phyloP scores from a whole-genome alignment of 768 basidiomycete species.

The Suillus cothurnatus region DNA sequence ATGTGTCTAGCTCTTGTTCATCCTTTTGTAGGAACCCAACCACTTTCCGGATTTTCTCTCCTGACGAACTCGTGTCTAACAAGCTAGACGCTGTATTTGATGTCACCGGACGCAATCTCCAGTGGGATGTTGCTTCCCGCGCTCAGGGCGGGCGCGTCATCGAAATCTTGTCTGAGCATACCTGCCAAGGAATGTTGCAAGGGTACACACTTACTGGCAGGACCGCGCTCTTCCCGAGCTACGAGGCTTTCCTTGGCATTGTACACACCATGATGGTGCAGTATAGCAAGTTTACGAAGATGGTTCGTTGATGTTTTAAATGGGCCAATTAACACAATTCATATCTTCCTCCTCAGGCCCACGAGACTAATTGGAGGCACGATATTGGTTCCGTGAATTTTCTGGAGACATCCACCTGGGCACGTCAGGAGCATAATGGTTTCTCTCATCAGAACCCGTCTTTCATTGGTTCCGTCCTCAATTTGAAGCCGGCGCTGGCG shows the following conservation, averaged over 20 bases:
- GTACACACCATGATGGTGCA: constrained; percentile 89
- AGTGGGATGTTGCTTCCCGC: constrained; percentile 76
- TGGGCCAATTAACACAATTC: neutral
- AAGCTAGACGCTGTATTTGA: constrained; percentile 84
- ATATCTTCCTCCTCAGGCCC: constrained; percentile 32
- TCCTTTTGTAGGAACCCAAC: constrained; percentile 60
- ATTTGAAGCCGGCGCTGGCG: constrained; percentile 68
- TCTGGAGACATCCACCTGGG: constrained; percentile 86
- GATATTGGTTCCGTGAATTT: constrained; percentile 78
- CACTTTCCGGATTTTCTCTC: constrained; percentile 87
- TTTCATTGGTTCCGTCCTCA: constrained; percentile 86
- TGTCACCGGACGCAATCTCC: constrained; percentile 70
- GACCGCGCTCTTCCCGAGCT: constrained; percentile 84
- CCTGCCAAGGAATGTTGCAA: constrained; percentile 88
- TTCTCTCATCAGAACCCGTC: constrained; percentile 88
- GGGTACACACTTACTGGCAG: constrained; percentile 91
- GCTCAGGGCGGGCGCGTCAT: constrained; percentile 79
- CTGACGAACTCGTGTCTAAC: constrained; percentile 86
- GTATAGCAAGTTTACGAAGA: constrained; percentile 87
- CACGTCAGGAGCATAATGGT: constrained; percentile 86
- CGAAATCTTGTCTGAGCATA: constrained; percentile 89
- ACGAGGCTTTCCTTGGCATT: constrained; percentile 92
- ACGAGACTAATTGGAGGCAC: constrained; percentile 73
- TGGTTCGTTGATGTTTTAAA: constrained; percentile 44
- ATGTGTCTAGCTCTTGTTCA: neutral